Percentiles rank a stretch among this genome's conserved stretches.
Conservation (phyloP, 2,329 filamentous ascomycete genomes). For the Pyrenophora tritici-repentis region DNA sequence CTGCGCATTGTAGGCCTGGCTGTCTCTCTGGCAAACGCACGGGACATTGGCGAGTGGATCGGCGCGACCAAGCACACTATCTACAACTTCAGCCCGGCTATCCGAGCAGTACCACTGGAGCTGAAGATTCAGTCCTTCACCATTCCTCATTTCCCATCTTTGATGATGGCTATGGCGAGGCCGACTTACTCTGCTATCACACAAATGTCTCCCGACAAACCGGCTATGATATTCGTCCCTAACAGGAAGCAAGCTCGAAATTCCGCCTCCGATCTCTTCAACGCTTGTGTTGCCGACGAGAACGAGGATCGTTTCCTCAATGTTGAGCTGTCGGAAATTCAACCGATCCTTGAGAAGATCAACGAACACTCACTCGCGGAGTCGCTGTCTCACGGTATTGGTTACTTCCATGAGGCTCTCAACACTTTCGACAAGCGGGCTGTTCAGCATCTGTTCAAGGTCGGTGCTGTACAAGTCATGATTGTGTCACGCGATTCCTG, state of each 20-base stretch:
- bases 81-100: conserved; percentile 96
- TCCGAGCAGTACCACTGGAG: conserved; percentile 86
- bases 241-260: conserved; percentile 89
- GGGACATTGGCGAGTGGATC: conserved; percentile 96
- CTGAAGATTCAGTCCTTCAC: conserved; percentile 94
- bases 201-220: conserved; percentile 86
- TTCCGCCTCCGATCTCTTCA: conserved; percentile 83
- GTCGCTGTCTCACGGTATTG: conserved; percentile 89
- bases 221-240: conserved; percentile 88
- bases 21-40: conserved; percentile 89
- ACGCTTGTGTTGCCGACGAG: conserved; percentile 85
- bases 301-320: conserved; percentile 94
- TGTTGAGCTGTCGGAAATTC: conserved; percentile 78
- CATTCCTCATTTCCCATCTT: conserved; percentile 93
- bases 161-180: conserved; percentile 98
- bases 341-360: conserved; percentile 78
- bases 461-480: conserved; percentile 87
- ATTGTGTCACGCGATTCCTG: conserved; percentile 85
- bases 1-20: conserved; percentile 88
- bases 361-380: conserved; percentile 87
- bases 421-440: conserved; percentile 89
- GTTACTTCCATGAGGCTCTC: conserved; percentile 95
- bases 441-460: conserved; percentile 86
- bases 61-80: conserved; percentile 97
- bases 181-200: conserved; percentile 88